phyloP scores from a whole-genome alignment of 1,139 yeast genomes.

The Suhomyces anneliseae region DNA sequence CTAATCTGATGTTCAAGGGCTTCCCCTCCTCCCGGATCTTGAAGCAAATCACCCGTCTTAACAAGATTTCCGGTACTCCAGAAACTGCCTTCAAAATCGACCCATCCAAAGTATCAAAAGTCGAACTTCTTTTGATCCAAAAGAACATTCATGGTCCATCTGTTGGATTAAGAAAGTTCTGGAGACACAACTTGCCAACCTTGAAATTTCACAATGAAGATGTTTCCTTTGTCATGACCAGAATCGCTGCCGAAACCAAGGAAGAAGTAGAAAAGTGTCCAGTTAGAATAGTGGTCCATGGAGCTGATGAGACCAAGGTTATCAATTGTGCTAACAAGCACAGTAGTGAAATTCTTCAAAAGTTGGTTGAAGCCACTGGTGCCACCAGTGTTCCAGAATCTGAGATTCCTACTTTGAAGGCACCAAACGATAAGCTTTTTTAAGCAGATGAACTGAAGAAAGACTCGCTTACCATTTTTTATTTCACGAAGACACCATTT shows the following conservation, averaged over 20 bases:
- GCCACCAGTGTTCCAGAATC: constrained; percentile 30
- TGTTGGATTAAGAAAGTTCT: constrained; percentile 51
- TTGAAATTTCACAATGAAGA: constrained; percentile 80
- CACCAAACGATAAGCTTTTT: constrained; percentile 10
- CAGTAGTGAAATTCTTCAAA: constrained; percentile 27
- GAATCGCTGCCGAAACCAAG: constrained; percentile 47
- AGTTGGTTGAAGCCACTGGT: constrained; percentile 32
- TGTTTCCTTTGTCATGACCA: constrained; percentile 58
- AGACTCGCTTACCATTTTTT: not conserved
- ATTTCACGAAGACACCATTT: not conserved
- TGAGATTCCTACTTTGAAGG: constrained; percentile 25
- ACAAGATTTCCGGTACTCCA: constrained; percentile 41
- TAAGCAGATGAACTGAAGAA: not conserved
- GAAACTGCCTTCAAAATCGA: constrained; percentile 35
- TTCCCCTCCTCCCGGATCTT: constrained; percentile 31
- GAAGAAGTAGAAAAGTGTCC: constrained; percentile 49
- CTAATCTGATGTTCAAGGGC: constrained; percentile 20
- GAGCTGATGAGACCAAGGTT: constrained; percentile 22
- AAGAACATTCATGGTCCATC: constrained; percentile 31
- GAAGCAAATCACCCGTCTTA: constrained; percentile 38
- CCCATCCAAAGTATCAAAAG: constrained; percentile 22
- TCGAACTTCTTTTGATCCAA: constrained; percentile 34
- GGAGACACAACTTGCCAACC: constrained; percentile 74
- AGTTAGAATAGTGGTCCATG: constrained; percentile 37
- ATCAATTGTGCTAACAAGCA: constrained; percentile 35